Conservation (phyloP, 2,329 filamentous ascomycete genomes). For the Fusarium graminum region DNA sequence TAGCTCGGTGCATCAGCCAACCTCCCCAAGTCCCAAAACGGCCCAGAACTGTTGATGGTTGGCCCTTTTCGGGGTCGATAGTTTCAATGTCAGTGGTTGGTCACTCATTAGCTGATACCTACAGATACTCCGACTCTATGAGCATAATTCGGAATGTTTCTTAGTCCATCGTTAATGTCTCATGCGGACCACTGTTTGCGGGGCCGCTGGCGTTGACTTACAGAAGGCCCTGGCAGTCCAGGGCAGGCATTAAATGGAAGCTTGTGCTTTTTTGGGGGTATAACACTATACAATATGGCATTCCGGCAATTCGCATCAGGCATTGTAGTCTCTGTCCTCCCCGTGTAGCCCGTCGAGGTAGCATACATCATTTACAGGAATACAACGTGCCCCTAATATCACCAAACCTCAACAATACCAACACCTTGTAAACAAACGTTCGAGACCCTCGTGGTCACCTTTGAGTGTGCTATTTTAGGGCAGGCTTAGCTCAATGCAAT, state of each 20-base stretch:
- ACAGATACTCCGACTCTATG: neutral
- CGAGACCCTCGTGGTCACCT: slow-evolving; percentile 7
- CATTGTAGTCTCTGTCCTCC: neutral
- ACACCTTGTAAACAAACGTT: slow-evolving; percentile 6
- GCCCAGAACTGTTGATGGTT: slow-evolving; percentile 8
- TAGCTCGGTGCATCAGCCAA: slow-evolving; percentile 9
- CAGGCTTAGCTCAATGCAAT: slow-evolving; percentile 1
- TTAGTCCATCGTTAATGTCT: slow-evolving; percentile 3
- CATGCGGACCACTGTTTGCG: slow-evolving; percentile 18
- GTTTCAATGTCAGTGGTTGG: slow-evolving; percentile 4
- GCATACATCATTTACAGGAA: slow-evolving; percentile 8
- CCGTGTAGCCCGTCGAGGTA: slow-evolving; percentile 17
- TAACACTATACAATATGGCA: slow-evolving; percentile 18
- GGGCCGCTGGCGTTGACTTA: slow-evolving; percentile 15
- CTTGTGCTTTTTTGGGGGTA: slow-evolving; percentile 14
- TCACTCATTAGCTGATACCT: neutral
- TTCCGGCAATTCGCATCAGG: slow-evolving; percentile 15
- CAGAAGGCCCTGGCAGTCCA: slow-evolving; percentile 12
- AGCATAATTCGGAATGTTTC: too few species aligned
- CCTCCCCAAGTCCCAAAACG: slow-evolving; percentile 12
- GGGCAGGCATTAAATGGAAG: slow-evolving; percentile 27
- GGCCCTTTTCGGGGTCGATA: neutral
- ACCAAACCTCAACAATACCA: neutral
- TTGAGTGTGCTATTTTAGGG: slow-evolving; percentile 29
- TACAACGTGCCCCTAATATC: slow-evolving; percentile 34